These are phyloP conservation scores for Starmerella bombicola DNA, from an alignment of 805 yeast species.

Conservation along the genomic window DNA sequence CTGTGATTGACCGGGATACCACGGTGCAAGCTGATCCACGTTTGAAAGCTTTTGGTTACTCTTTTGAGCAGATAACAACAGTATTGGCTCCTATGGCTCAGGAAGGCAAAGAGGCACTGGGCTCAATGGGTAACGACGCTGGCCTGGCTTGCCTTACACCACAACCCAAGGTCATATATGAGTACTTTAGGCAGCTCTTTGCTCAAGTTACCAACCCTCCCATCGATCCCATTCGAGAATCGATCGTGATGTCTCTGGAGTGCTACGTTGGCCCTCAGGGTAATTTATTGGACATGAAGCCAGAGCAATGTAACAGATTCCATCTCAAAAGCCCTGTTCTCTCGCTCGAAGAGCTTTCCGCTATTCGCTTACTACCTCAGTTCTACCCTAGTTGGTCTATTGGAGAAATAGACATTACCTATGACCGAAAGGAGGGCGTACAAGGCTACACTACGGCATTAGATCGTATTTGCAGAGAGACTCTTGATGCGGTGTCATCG, in stretches of 20 bases:
- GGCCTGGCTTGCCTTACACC: constrained; percentile 90
- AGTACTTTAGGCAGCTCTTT: constrained; percentile 88
- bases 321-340: constrained; percentile 73
- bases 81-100: constrained; percentile 87
- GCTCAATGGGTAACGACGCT: constrained; percentile 97
- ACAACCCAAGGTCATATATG: constrained; percentile 81
- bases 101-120: constrained; percentile 85
- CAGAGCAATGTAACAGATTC: constrained; percentile 82
- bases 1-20: constrained; percentile 19
- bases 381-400: constrained; percentile 83
- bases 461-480: constrained; percentile 77
- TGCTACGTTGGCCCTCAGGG: constrained; percentile 99
- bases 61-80: constrained; percentile 80
- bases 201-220: constrained; percentile 99
- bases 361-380: constrained; percentile 56
- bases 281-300: constrained; percentile 80
- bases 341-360: constrained; percentile 57
- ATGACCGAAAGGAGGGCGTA: constrained; percentile 67
- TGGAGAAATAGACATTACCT: constrained; percentile 76
- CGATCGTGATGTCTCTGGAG: constrained; percentile 91
- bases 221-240: constrained; percentile 94
- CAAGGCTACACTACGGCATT: constrained; percentile 74
- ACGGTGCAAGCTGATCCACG: constrained; percentile 72
- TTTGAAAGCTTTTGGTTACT: constrained; percentile 76
- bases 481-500: constrained; percentile 70